Percentiles rank a stretch among this genome's conserved stretches.
Conservation (phyloP, 495 filamentous ascomycete species). For the Penicillium arizonense region DNA sequence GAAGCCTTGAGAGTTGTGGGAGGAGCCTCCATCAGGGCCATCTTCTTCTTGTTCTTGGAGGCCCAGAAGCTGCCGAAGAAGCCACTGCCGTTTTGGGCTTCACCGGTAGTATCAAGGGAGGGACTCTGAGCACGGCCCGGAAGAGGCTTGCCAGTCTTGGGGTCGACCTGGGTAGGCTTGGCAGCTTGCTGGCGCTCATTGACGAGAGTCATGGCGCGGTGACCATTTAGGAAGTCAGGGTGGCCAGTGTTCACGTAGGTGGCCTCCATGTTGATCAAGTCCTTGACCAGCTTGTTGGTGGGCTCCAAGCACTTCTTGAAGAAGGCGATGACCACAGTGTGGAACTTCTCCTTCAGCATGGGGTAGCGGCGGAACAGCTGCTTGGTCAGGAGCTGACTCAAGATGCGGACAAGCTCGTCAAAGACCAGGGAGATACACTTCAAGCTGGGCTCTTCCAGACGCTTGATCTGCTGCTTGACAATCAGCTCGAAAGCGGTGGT, state of each 20-base stretch:
- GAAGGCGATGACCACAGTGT: conserved; percentile 88
- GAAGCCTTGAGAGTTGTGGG: conserved; percentile 92
- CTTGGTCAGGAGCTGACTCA: conserved; percentile 85
- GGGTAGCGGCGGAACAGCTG: conserved; percentile 91
- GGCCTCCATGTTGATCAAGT: conserved; percentile 92
- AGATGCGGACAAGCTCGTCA: conserved; percentile 95
- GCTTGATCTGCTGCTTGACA: conserved; percentile 97
- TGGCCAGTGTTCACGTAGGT: conserved; percentile 99
- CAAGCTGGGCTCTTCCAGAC: conserved; percentile 91
- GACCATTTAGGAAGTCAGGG: conserved; percentile 96
- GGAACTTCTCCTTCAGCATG: conserved; percentile 92
- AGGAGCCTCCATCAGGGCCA: conserved; percentile 96
- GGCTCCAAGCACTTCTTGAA: conserved; percentile 98
- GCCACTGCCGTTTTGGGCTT: conserved; percentile 60
- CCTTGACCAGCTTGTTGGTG: conserved; percentile 92
- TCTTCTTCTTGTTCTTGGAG: conserved; percentile 99
- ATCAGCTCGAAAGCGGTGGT: conserved; percentile 97
- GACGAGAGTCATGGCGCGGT: conserved; percentile 94
- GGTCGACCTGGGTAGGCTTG: conserved; percentile 95
- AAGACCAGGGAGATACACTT: conserved; percentile 98
- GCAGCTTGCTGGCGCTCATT: conserved; percentile 78
- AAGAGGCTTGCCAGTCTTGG: conserved; percentile 96
- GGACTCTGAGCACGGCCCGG: conserved; percentile 72
- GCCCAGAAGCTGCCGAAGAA: conserved; percentile 99
- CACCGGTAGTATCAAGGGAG: conserved; percentile 53